Conservation (phyloP, 352 stramenopile species). For the Ophiocytium majus region DNA sequence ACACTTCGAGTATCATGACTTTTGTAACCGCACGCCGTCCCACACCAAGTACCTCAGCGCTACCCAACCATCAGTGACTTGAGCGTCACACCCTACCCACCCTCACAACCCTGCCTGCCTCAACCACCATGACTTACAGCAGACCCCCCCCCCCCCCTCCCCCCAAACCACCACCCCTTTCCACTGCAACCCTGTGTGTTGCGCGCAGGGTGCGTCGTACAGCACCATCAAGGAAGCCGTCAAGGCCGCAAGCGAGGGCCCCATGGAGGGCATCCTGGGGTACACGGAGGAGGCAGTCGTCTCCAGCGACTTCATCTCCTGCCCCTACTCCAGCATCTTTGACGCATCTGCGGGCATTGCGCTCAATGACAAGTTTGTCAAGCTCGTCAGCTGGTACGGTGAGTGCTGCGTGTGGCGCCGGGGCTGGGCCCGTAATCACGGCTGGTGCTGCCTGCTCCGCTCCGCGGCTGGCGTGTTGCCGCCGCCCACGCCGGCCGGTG, state of each 20-base stretch:
- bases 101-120: too few relatives aligned
- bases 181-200: too few relatives aligned
- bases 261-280: conserved; percentile 81
- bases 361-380: conserved; percentile 90
- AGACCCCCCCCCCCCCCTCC: too few relatives aligned
- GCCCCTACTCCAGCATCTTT: conserved; percentile 84
- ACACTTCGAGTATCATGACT: too few relatives aligned
- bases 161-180: too few relatives aligned
- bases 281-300: conserved; percentile 80
- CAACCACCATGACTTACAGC: too few relatives aligned
- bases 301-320: conserved; percentile 80
- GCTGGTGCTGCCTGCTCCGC: neutral
- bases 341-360: conserved; percentile 88
- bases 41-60: too few relatives aligned
- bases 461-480: neutral
- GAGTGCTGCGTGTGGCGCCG: neutral
- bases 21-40: too few relatives aligned
- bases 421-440: neutral
- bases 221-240: conserved; percentile 81
- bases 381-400: conserved; percentile 87
- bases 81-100: too few relatives aligned
- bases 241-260: conserved; percentile 76
- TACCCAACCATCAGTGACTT: too few relatives aligned
- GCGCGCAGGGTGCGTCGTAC: conserved; percentile 65
- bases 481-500: neutral